phyloP scores from a whole-genome alignment of 495 filamentous ascomycete genomes.

The Talaromyces thailandensis region DNA sequence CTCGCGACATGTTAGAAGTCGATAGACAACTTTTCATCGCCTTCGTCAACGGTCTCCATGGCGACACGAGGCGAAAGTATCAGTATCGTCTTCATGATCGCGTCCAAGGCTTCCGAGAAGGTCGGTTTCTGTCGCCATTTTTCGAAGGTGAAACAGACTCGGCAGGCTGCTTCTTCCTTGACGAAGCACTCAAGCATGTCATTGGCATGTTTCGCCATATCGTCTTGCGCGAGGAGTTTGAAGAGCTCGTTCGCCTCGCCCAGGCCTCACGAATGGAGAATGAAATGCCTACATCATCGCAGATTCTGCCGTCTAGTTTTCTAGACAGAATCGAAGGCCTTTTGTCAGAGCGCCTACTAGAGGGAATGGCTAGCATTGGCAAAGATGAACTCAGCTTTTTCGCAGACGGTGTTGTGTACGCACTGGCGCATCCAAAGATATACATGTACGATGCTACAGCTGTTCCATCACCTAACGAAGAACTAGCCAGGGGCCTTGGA shows the following conservation, averaged over 20 bases:
- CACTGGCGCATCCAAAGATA: constrained; percentile 24
- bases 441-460: constrained; percentile 4
- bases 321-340: constrained; percentile 28
- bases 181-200: constrained; percentile 30
- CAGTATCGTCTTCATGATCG: constrained; percentile 24
- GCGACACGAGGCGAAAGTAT: constrained; percentile 25
- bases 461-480: not conserved
- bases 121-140: constrained; percentile 24
- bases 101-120: constrained; percentile 27
- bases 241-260: constrained; percentile 21
- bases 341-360: constrained; percentile 25
- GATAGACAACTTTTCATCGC: constrained; percentile 34
- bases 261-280: constrained; percentile 5
- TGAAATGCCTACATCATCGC: not conserved
- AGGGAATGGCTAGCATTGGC: constrained; percentile 21
- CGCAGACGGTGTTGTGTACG: constrained; percentile 31
- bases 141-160: constrained; percentile 24
- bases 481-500: not conserved
- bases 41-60: constrained; percentile 38
- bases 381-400: constrained; percentile 37
- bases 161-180: constrained; percentile 22
- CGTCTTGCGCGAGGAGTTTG: constrained; percentile 28
- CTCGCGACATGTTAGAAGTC: constrained; percentile 29
- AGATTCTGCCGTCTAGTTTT: constrained; percentile 7
- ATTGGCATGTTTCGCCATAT: constrained; percentile 34